phyloP scores from a whole-genome alignment of 768 basidiomycete species.

The Kwoniella mangroviensis region DNA sequence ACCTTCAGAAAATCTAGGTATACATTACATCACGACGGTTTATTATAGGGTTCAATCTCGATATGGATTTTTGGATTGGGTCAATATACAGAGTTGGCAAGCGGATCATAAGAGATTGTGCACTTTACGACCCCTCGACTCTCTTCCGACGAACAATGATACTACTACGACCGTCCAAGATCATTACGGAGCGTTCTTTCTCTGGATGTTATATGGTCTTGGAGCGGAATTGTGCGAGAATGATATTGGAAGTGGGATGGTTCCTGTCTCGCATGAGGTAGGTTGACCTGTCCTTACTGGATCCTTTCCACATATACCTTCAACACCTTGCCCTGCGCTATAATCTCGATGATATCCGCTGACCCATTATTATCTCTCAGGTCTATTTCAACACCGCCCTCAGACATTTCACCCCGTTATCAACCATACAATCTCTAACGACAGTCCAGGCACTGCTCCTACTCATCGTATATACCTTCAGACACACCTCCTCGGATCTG shows the following conservation, averaged over 20 bases:
- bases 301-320: background rate
- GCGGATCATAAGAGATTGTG: background rate
- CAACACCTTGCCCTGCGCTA: too few species aligned
- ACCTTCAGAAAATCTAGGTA: constrained; percentile 8
- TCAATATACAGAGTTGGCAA: constrained; percentile 17
- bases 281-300: background rate
- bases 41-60: constrained; percentile 15
- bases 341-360: background rate
- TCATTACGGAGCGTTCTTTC: constrained; percentile 14
- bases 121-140: background rate
- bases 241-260: background rate
- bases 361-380: background rate
- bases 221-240: constrained; percentile 17
- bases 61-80: constrained; percentile 18
- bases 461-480: constrained; percentile 13
- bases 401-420: constrained; percentile 3
- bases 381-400: constrained; percentile 10
- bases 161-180: background rate
- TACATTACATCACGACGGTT: constrained; percentile 16
- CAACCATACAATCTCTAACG: constrained; percentile 4
- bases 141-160: too few species aligned
- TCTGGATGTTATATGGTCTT: constrained; percentile 18
- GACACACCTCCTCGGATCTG: constrained; percentile 17
- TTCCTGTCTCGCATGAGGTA: constrained; percentile 9
- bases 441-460: constrained; percentile 16